Conservation (phyloP, 768 basidiomycete species). For the Boletus insuetus region DNA sequence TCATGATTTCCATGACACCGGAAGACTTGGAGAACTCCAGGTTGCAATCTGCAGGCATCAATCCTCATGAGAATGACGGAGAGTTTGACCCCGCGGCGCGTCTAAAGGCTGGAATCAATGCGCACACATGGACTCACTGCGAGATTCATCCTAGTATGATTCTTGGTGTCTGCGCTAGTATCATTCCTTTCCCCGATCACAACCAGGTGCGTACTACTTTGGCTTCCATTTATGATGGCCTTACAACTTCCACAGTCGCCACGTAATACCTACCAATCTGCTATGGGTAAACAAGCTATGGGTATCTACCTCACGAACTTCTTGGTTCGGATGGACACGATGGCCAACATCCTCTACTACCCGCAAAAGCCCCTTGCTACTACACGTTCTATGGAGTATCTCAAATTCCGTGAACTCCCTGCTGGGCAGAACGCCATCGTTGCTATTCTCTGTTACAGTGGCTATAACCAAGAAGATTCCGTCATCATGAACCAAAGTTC, state of each 20-base stretch:
- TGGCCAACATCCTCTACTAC: constrained; percentile 99
- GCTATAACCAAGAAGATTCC: constrained; percentile 99
- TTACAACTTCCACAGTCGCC: constrained; percentile 64
- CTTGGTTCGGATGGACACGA: constrained; percentile 98
- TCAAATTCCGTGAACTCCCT: constrained; percentile 97
- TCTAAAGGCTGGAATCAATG: constrained; percentile 78
- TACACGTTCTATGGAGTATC: constrained; percentile 98
- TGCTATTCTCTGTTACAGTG: constrained; percentile 97
- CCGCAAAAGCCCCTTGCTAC: constrained; percentile 99
- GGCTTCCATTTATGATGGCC: not conserved
- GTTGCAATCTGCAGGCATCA: constrained; percentile 56
- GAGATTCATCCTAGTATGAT: constrained; percentile 99
- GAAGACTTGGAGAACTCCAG: constrained; percentile 91
- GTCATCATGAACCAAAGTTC: constrained; percentile 99
- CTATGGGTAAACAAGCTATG: constrained; percentile 99
- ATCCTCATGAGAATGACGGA: constrained; percentile 56
- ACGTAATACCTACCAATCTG: constrained; percentile 99
- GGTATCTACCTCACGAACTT: constrained; percentile 98
- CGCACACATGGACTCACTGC: constrained; percentile 97
- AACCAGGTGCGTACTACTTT: constrained; percentile 70
- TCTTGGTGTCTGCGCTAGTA: constrained; percentile 95
- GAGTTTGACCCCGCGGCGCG: constrained; percentile 87
- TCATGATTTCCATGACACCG: constrained; percentile 99
- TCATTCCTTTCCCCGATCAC: constrained; percentile 99
- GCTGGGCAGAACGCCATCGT: constrained; percentile 99